phyloP scores from a whole-genome alignment of 495 filamentous ascomycete genomes.

The Penicillium flavigenum region DNA sequence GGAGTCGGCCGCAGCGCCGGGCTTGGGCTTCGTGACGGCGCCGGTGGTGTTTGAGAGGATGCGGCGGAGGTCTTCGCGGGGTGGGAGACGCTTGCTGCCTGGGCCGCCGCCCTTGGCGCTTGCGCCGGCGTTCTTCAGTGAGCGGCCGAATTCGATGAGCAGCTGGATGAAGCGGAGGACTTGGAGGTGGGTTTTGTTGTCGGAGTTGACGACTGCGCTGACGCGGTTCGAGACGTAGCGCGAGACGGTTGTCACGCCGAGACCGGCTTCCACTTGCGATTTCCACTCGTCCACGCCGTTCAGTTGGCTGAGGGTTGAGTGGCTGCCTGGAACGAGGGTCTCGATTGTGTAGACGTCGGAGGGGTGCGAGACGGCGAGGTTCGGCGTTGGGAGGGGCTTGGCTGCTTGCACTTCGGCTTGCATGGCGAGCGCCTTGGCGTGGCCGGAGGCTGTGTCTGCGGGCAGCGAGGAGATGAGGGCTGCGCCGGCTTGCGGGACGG shows the following conservation, averaged over 20 bases:
- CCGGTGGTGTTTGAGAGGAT: constrained; percentile 41
- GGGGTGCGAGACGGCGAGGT: constrained; percentile 68
- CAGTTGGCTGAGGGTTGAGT: constrained; percentile 54
- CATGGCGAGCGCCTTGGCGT: constrained; percentile 62
- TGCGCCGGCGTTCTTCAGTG: constrained; percentile 35
- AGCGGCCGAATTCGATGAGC: constrained; percentile 62
- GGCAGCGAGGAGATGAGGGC: constrained; percentile 63
- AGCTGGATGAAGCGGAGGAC: constrained; percentile 59
- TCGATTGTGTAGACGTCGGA: constrained; percentile 78
- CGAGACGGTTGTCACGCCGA: constrained; percentile 56
- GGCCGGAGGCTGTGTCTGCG: constrained; percentile 54
- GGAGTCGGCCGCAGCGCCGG: constrained; percentile 8
- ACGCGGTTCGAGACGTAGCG: constrained; percentile 68
- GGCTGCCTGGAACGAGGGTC: constrained; percentile 56
- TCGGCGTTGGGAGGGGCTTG: constrained; percentile 77
- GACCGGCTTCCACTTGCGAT: constrained; percentile 57
- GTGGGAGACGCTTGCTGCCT: constrained; percentile 42
- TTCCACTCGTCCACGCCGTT: constrained; percentile 71
- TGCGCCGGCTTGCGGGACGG: constrained; percentile 55
- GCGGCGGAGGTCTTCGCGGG: constrained; percentile 42
- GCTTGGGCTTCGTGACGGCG: constrained; percentile 7
- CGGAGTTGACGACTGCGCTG: constrained; percentile 51
- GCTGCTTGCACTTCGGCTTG: constrained; percentile 63
- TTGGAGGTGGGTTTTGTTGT: constrained; percentile 57
- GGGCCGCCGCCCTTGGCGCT: constrained; percentile 31